phyloP scores from a whole-genome alignment of 495 filamentous ascomycete genomes.

The Neurospora sp. region DNA sequence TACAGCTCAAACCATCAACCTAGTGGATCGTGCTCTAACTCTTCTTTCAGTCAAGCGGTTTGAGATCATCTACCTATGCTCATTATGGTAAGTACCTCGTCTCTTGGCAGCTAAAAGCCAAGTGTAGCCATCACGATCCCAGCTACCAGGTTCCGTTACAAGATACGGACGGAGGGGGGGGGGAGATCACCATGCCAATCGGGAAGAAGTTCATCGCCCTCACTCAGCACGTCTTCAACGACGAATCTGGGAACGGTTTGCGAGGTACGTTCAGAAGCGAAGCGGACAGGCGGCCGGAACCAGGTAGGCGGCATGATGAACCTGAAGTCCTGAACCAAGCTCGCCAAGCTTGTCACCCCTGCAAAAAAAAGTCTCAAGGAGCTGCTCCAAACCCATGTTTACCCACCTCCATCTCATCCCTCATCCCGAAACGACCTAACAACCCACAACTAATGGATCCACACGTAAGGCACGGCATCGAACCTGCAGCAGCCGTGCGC shows the following conservation, averaged over 20 bases:
- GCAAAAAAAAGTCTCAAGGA: not conserved
- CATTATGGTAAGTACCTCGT: too few species aligned
- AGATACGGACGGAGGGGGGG: not conserved
- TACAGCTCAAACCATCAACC: too few species aligned
- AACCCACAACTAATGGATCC: not conserved
- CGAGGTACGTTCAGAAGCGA: not conserved
- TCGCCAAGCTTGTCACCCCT: not conserved
- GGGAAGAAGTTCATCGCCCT: not conserved
- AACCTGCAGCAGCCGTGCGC: not conserved
- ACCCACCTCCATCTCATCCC: not conserved
- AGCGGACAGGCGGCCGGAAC: not conserved
- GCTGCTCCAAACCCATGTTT: not conserved
- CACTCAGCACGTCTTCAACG: not conserved
- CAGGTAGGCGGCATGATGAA: not conserved
- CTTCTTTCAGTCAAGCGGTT: too few species aligned
- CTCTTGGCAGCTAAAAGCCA: not conserved
- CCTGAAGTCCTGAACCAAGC: not conserved
- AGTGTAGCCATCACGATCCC: not conserved
- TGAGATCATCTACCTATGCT: too few species aligned
- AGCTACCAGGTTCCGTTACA: not conserved
- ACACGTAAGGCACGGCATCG: not conserved
- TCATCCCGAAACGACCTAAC: not conserved
- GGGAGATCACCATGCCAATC: not conserved
- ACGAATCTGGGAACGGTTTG: not conserved
- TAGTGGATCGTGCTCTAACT: too few species aligned